Conservation (phyloP, 2,329 filamentous ascomycete species). For the Trichoderma atroviride region DNA sequence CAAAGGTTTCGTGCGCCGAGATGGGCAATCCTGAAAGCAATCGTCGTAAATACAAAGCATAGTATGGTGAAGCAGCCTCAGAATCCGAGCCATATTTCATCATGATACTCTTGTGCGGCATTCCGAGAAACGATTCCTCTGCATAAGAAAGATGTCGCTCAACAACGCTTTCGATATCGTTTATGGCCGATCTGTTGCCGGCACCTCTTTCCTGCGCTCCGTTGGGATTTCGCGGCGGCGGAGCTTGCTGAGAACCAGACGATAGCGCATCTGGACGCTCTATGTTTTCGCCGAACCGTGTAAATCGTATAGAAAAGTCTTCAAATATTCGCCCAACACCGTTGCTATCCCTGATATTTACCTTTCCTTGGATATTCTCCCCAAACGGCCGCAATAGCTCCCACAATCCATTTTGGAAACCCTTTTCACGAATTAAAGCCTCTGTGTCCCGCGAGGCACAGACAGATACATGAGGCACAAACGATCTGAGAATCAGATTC, state of each 20-base stretch:
- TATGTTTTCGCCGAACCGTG: constrained; percentile 64
- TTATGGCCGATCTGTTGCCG: constrained; percentile 45
- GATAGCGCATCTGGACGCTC: constrained; percentile 52
- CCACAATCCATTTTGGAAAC: constrained; percentile 78
- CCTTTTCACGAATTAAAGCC: constrained; percentile 77
- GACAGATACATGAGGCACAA: constrained; percentile 86
- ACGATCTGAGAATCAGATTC: constrained; percentile 76
- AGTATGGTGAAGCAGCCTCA: constrained; percentile 72
- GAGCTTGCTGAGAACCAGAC: constrained; percentile 35
- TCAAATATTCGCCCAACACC: constrained; percentile 82
- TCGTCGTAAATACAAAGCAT: constrained; percentile 80
- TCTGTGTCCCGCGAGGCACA: constrained; percentile 88
- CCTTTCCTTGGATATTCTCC: constrained; percentile 82
- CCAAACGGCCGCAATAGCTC: constrained; percentile 89
- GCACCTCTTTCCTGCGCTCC: constrained; percentile 35
- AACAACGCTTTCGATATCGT: constrained; percentile 78
- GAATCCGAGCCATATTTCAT: constrained; percentile 48
- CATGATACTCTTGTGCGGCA: constrained; percentile 43
- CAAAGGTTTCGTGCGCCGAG: constrained; percentile 87
- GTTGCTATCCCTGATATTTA: constrained; percentile 87
- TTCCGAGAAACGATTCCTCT: constrained; percentile 58
- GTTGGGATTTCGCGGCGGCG: constrained; percentile 45
- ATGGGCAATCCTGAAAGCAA: constrained; percentile 78
- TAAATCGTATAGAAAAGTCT: constrained; percentile 88
- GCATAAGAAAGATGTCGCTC: constrained; percentile 77